Base-by-base conservation (phyloP, 164 flowering plant genomes). In the Dillenia turbinata region DNA sequence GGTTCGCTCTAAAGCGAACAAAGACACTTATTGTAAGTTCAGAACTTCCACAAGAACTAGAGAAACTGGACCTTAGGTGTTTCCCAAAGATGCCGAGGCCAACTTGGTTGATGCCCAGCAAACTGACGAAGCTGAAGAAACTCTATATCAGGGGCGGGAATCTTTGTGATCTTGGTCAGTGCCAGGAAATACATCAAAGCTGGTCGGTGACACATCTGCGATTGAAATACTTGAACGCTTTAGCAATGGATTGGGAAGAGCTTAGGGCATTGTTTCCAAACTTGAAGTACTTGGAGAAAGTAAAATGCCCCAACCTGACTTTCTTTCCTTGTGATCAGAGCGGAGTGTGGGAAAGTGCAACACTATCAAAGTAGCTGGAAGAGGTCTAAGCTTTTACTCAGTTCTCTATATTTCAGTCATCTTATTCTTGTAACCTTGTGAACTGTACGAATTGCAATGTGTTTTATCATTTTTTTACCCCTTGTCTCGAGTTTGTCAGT, bases 141-240 rank as follows among this genome's bases (percentile, higher is more conserved):
- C 78, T 81, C 54, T 75, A 77, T 63, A 71, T 78, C 16, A 66
- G 74, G 47, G 85, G 79, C 55, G 85, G 85, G 40, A 22, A 47
- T 13, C 74, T 77, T 11, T 6, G 9, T 13, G 48, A 49, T 40
- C 44, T 76, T 17, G 45, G 9, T 6, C 33, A 26, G 13, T 19
- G 2, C 9, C 40, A 61, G 0, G 3, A 46, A 3, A 46, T 19
- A 19, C 22, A 17, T 44, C 33, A n/a, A 9, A 7, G 9, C 24
- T 71, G 75, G 74, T 49, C 46, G 2, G 77, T 68, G 3, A n/a
- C 66, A 72, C 56, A 61, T n/a, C 51, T 80, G 49, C 71, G 76
- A n/a, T 49, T 80, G 52, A 80, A 73, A 73, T 75, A 14, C 54
- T 48, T 80, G 60, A n/a, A 44, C 0, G 62, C 58, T 0, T 12